These are phyloP conservation scores for Parastagonospora avenae DNA, from an alignment of 2,329 filamentous ascomycete genomes.

Conservation along the genomic window DNA sequence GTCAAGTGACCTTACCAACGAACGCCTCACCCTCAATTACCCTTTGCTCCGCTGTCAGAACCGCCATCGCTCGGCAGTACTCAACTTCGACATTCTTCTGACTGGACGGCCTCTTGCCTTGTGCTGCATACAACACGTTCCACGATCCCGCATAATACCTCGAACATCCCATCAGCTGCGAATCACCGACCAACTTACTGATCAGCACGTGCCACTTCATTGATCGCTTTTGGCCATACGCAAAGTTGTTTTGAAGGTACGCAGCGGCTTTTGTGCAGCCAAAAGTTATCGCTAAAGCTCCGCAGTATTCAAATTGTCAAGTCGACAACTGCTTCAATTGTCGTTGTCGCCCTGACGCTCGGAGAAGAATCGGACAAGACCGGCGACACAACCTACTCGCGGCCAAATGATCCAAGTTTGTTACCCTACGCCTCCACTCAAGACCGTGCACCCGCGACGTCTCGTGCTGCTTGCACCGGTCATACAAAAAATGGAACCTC, in stretches of 20 bases:
- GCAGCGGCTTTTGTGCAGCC: not conserved
- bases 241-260: not conserved
- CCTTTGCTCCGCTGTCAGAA: constrained; percentile 11
- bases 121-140: constrained; percentile 1
- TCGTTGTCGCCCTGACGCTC: not conserved
- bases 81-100: constrained; percentile 10
- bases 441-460: constrained; percentile 36
- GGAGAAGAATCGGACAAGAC: constrained; percentile 25
- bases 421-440: constrained; percentile 33
- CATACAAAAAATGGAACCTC: constrained; percentile 36
- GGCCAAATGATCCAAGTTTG: constrained; percentile 43
- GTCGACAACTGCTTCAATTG: not conserved
- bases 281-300: not conserved
- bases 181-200: not conserved
- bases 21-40: constrained; percentile 15
- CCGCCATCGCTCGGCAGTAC: constrained; percentile 14
- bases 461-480: constrained; percentile 29
- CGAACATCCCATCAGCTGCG: not conserved
- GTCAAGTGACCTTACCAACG: constrained; percentile 34
- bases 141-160: constrained; percentile 1
- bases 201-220: not conserved
- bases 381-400: constrained; percentile 22
- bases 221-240: not conserved
- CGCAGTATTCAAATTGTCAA: not conserved
- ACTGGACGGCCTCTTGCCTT: constrained; percentile 9